Percentiles rank a stretch among this genome's conserved stretches.
phyloP scores from a whole-genome alignment of 495 filamentous ascomycete species.

The Neohortaea acidophila region DNA sequence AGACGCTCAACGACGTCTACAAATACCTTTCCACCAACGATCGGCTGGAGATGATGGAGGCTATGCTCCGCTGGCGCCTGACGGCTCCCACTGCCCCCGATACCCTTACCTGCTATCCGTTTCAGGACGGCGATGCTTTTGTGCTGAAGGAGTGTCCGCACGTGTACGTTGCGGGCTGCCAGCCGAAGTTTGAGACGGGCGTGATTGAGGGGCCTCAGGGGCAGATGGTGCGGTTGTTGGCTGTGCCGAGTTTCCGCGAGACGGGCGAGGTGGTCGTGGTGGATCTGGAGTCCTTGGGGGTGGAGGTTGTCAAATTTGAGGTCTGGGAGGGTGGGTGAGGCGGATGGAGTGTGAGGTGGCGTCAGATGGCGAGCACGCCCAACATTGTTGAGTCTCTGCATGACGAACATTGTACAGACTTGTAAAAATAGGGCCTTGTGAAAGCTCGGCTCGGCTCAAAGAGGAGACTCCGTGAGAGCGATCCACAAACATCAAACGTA shows the following conservation, averaged over 20 bases:
- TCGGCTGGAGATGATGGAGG: constrained; percentile 74
- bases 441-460: too few relatives aligned
- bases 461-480: too few relatives aligned
- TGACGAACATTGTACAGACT: too few relatives aligned
- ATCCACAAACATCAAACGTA: too few relatives aligned
- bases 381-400: too few relatives aligned
- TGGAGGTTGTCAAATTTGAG: constrained; percentile 53
- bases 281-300: constrained; percentile 70
- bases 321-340: constrained; percentile 29
- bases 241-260: constrained; percentile 65
- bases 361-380: too few relatives aligned
- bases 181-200: constrained; percentile 64
- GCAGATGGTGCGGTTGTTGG: constrained; percentile 56
- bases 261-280: constrained; percentile 74
- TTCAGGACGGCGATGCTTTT: constrained; percentile 80
- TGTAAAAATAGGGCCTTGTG: too few relatives aligned
- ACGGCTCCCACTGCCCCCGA: constrained; percentile 92
- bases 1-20: constrained; percentile 85
- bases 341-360: too few relatives aligned
- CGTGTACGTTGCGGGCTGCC: constrained; percentile 79
- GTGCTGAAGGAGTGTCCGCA: constrained; percentile 73
- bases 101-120: constrained; percentile 92
- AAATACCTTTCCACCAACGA: constrained; percentile 71
- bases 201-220: constrained; percentile 49
- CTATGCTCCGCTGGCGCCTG: constrained; percentile 78